These are phyloP conservation scores for Ichthyophthirius multifiliis DNA, from an alignment of 169 alveolate species.

Conservation along the genomic window DNA sequence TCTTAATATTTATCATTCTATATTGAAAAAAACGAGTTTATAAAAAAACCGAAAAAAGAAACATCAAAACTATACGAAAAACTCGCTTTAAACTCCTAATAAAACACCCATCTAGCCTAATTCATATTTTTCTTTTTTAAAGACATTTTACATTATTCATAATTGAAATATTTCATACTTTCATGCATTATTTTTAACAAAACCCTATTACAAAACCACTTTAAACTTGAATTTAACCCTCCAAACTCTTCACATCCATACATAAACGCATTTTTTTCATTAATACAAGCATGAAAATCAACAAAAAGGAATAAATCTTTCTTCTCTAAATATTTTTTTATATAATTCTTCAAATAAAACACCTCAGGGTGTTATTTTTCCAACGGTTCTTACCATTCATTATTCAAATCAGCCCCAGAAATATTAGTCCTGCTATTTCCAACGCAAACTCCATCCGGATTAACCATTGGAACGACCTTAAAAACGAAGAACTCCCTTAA, in stretches of 20 bases:
- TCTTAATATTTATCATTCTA: not conserved
- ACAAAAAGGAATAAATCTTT: not conserved
- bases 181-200: not conserved
- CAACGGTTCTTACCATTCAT: not conserved
- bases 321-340: not conserved
- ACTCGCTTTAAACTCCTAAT: conserved; percentile 35
- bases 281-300: not conserved
- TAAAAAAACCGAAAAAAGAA: not conserved
- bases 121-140: not conserved
- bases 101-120: conserved; percentile 31
- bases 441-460: conserved; percentile 59
- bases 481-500: conserved; percentile 44
- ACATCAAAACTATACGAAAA: not conserved
- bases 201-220: not conserved
- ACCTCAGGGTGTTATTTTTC: not conserved
- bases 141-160: not conserved
- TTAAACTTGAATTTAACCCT: not conserved
- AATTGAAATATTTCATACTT: not conserved
- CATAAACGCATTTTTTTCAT: not conserved
- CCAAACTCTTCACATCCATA: not conserved
- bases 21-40: not conserved
- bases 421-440: conserved; percentile 59
- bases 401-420: conserved; percentile 54
- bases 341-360: not conserved
- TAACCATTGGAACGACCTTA: conserved; percentile 56